These are phyloP conservation scores for Trapa bicornis DNA, from an alignment of 345 rosid species.

Conservation along the genomic window DNA sequence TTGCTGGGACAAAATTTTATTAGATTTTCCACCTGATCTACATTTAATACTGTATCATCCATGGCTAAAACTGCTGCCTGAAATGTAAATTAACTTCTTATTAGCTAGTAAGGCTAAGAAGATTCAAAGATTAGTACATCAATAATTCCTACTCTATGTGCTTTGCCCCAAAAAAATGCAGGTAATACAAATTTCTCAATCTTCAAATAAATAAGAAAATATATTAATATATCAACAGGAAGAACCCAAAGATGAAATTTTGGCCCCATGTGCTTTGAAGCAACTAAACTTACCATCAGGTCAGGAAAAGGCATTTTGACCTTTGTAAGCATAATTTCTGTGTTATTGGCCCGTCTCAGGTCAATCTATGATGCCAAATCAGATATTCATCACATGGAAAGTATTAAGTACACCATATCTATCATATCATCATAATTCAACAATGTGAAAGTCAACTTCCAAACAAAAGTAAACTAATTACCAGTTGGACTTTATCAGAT, in stretches of 20 bases:
- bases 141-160: background rate
- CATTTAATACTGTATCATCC: constrained; percentile 87
- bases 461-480: constrained; percentile 16
- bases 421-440: background rate
- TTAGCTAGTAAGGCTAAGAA: background rate
- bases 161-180: constrained; percentile 3
- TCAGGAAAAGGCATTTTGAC: constrained; percentile 97
- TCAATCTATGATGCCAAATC: constrained; percentile 49
- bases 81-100: background rate
- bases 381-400: background rate
- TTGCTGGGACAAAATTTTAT: constrained; percentile 96
- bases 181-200: background rate
- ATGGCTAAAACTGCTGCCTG: constrained; percentile 94
- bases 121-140: background rate
- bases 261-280: background rate
- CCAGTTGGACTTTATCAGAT: constrained; percentile 80
- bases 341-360: constrained; percentile 94
- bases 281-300: constrained; percentile 79
- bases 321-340: constrained; percentile 99
- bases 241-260: background rate
- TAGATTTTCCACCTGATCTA: constrained; percentile 96
- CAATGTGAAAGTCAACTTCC: background rate
- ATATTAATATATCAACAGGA: background rate
- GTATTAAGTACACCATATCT: background rate
- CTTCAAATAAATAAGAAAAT: constrained; percentile 2